These are phyloP conservation scores for Trichomonas tenax DNA, from an alignment of 208 protist genomes.

Conservation along the genomic window DNA sequence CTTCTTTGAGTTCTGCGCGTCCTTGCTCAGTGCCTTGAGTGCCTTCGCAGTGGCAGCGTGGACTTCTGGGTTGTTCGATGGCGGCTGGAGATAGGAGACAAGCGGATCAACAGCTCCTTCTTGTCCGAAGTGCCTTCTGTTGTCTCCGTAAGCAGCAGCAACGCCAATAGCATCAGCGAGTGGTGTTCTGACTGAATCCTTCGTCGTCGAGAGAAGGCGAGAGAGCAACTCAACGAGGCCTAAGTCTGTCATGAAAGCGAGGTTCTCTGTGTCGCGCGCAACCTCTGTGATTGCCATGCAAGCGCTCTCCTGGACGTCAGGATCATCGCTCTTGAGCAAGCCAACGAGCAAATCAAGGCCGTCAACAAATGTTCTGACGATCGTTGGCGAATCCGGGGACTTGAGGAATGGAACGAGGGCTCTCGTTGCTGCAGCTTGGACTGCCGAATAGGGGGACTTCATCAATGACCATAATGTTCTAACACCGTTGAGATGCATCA, in stretches of 20 bases:
- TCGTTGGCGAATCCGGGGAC: not conserved
- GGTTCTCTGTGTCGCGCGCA: not conserved
- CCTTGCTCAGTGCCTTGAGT: not conserved
- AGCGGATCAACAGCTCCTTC: not conserved
- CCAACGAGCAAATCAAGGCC: not conserved
- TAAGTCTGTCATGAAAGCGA: not conserved
- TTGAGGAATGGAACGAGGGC: not conserved
- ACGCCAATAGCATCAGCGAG: not conserved
- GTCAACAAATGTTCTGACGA: constrained; percentile 10
- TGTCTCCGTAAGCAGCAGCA: not conserved
- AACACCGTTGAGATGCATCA: not conserved
- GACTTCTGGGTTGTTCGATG: not conserved
- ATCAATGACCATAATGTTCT: not conserved
- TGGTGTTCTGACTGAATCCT: not conserved
- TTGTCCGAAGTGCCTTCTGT: not conserved
- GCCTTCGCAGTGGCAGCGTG: not conserved
- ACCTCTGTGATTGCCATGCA: constrained; percentile 8
- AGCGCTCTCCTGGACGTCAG: not conserved
- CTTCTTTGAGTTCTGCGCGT: not conserved
- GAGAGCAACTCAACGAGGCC: not conserved
- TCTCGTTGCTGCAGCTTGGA: not conserved
- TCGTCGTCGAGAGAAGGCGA: not conserved
- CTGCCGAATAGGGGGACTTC: not conserved
- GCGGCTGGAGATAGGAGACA: not conserved
- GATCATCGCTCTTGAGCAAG: not conserved